Evolutionary conservation across 164 flowering plant genomes (phyloP).

Genomic region (Sextonia rubra): DNA sequence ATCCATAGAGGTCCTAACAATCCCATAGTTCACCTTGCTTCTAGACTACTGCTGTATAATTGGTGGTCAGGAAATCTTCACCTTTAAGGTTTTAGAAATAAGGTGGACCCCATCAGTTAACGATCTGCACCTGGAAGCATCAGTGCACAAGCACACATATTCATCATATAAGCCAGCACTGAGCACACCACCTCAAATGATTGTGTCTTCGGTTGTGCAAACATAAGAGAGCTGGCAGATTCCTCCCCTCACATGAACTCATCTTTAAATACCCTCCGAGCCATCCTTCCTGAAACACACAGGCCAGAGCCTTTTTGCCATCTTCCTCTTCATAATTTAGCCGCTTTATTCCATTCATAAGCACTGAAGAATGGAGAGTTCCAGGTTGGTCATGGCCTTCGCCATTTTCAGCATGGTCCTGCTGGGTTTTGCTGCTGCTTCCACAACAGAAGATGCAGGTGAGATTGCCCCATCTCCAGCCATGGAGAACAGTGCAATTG

Average conservation of each 20-base stretch:
- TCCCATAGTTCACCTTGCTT: background rate
- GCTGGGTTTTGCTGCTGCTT: conserved; percentile 11
- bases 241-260: background rate
- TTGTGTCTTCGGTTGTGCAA: background rate
- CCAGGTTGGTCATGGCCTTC: conserved; percentile 16
- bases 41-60: background rate
- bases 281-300: conserved; percentile 2
- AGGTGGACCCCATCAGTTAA: background rate
- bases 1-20: no score
- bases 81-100: no score
- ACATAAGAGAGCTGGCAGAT: conserved; percentile 17
- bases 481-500: conserved; percentile 26
- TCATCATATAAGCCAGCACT: background rate
- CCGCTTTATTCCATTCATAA: background rate
- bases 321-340: no score
- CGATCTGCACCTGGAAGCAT: no score
- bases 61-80: background rate
- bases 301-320: background rate
- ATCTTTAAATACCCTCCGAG: conserved; percentile 10
- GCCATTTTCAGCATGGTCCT: conserved; percentile 21
- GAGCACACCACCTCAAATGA: background rate
- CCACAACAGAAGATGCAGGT: conserved; percentile 17
- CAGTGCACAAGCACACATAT: background rate
- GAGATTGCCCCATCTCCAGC: conserved; percentile 31
- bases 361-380: conserved; percentile 18